A percentile compares a stretch with the other conserved stretches of the same genome.
Evolutionary conservation across 2,329 filamentous ascomycete species (phyloP).

Genomic region (Septoria linicola): DNA sequence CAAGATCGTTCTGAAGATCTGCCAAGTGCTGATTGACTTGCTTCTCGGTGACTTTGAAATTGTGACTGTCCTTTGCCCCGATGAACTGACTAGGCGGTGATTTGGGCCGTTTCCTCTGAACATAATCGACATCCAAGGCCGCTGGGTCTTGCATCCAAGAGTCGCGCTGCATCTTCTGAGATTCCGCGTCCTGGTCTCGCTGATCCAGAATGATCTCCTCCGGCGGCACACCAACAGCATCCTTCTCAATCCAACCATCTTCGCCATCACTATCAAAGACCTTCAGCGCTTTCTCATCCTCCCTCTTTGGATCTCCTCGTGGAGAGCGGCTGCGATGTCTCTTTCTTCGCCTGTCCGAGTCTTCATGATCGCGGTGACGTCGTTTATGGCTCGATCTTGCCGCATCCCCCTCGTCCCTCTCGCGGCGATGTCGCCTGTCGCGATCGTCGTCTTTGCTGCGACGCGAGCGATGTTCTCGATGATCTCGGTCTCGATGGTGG

Average conservation of each 20-base stretch:
- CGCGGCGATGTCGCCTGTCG: conserved; percentile 47
- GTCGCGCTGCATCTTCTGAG: conserved; percentile 63
- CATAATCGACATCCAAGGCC: conserved; percentile 78
- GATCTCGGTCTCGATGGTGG: conserved; percentile 33
- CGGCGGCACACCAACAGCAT: conserved; percentile 42
- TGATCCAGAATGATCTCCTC: conserved; percentile 48
- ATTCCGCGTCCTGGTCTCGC: conserved; percentile 40
- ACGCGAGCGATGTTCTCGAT: conserved; percentile 45
- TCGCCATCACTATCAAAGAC: conserved; percentile 44
- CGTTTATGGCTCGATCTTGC: conserved; percentile 2
- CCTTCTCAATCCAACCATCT: conserved; percentile 51
- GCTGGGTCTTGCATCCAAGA: conserved; percentile 93
- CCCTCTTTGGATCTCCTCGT: conserved; percentile 33
- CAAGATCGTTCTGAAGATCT: conserved; percentile 51
- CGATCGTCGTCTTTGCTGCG: conserved; percentile 45
- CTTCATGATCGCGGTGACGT: conserved; percentile 45
- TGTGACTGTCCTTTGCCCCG: conserved; percentile 58
- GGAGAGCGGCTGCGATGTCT: conserved; percentile 36
- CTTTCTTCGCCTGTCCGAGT: conserved; percentile 37
- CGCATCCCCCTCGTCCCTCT: conserved; percentile 3
- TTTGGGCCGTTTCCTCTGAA: conserved; percentile 58
- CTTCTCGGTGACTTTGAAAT: conserved; percentile 71
- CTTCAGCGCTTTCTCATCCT: conserved; percentile 30
- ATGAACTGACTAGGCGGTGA: conserved; percentile 46
- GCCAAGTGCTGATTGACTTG: conserved; percentile 76